phyloP scores from a whole-genome alignment of 2,329 filamentous ascomycete genomes.

The Pseudogymnoascus sp. region DNA sequence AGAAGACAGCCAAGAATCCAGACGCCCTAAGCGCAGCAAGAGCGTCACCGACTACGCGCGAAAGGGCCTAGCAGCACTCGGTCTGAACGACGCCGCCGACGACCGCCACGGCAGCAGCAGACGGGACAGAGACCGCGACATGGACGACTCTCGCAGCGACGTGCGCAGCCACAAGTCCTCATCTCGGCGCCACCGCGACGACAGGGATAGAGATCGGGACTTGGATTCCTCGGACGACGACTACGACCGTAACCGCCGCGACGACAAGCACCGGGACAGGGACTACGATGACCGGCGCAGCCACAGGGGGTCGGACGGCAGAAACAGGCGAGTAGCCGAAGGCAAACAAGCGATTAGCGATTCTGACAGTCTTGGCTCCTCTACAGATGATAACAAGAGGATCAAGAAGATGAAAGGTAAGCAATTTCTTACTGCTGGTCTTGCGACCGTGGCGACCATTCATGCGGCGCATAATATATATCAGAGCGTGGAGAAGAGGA shows the following conservation, averaged over 20 bases:
- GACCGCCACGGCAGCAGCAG: constrained; percentile 16
- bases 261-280: constrained; percentile 14
- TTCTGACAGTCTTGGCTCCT: constrained; percentile 46
- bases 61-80: constrained; percentile 54
- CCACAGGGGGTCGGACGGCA: constrained; percentile 14
- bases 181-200: constrained; percentile 14
- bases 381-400: constrained; percentile 55
- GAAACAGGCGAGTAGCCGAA: constrained; percentile 25
- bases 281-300: constrained; percentile 14
- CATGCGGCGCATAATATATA: constrained; percentile 61
- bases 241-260: not conserved
- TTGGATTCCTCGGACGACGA: constrained; percentile 13
- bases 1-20: constrained; percentile 24
- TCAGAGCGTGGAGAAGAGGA: constrained; percentile 55
- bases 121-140: constrained; percentile 17
- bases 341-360: constrained; percentile 26
- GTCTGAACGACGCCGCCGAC: constrained; percentile 45
- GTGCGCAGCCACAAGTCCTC: constrained; percentile 13
- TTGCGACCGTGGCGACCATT: constrained; percentile 62
- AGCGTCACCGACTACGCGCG: constrained; percentile 58
- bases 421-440: constrained; percentile 57
- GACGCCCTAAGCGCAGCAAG: constrained; percentile 44
- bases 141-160: constrained; percentile 22
- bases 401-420: constrained; percentile 60
- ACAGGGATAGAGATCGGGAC: not conserved